Conservation (phyloP, 2,329 filamentous ascomycete genomes). For the Fusarium begoniae region DNA sequence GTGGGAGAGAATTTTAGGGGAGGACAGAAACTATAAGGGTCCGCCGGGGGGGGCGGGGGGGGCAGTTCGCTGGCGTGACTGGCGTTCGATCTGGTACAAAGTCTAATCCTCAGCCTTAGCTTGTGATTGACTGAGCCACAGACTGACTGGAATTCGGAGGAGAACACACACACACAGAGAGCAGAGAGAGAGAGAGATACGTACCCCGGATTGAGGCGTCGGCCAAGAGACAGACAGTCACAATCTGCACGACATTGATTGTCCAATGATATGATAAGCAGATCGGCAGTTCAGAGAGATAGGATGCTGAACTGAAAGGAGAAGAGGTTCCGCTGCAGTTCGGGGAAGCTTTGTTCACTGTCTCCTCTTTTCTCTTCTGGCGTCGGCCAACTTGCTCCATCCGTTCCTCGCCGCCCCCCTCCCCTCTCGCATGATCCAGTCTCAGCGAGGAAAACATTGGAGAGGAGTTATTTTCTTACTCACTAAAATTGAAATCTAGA, state of each 20-base stretch:
- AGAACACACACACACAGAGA: too few species aligned
- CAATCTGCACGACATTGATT: neutral
- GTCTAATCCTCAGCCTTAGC: constrained; percentile 1
- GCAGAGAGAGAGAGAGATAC: neutral
- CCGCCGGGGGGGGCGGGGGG: neutral
- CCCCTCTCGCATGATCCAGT: neutral
- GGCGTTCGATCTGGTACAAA: neutral
- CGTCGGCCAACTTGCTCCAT: constrained; percentile 19
- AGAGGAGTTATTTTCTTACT: neutral
- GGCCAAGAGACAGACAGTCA: neutral
- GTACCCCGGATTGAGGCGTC: neutral
- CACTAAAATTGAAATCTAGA: neutral
- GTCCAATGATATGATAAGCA: constrained; percentile 7
- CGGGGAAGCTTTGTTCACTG: neutral
- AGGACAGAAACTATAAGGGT: neutral
- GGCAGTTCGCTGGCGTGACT: neutral
- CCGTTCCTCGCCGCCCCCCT: neutral
- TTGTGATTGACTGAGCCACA: neutral
- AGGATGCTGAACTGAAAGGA: neutral
- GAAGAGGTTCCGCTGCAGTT: neutral
- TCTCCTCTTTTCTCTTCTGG: constrained; percentile 21
- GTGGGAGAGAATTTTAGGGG: neutral
- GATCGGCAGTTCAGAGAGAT: neutral
- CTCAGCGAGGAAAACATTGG: constrained; percentile 14
- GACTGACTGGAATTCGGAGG: neutral